These are phyloP conservation scores for Penicillium sp. DNA, from an alignment of 2,329 filamentous ascomycete genomes.

Conservation along the genomic window DNA sequence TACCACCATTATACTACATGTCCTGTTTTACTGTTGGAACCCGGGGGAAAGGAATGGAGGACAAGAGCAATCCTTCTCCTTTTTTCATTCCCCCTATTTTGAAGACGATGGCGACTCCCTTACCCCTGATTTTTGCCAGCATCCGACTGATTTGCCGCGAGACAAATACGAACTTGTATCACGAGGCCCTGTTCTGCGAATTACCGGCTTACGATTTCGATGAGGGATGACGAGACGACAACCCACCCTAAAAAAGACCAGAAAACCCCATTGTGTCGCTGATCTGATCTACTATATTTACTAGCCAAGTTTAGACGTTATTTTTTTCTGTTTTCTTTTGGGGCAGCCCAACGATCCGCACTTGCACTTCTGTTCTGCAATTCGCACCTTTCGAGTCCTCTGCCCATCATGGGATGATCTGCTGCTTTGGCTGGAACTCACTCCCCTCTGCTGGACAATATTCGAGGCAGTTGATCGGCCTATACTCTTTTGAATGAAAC, in stretches of 20 bases:
- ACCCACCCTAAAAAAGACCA: constrained; percentile 37
- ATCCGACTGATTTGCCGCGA: constrained; percentile 43
- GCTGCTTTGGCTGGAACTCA: neutral
- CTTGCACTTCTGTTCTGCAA: constrained; percentile 18
- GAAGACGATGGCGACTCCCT: constrained; percentile 33
- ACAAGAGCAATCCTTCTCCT: constrained; percentile 8
- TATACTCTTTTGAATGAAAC: constrained; percentile 5
- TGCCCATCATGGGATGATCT: neutral
- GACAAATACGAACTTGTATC: constrained; percentile 46
- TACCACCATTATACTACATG: neutral
- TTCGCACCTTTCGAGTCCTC: neutral
- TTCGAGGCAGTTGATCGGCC: neutral
- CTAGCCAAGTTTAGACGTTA: constrained; percentile 44
- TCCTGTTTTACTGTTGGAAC: neutral
- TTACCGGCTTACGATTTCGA: constrained; percentile 49
- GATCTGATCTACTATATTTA: constrained; percentile 25
- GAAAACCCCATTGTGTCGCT: constrained; percentile 41
- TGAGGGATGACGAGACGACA: constrained; percentile 51
- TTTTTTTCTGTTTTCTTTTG: constrained; percentile 31
- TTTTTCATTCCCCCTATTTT: neutral
- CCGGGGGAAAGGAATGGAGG: constrained; percentile 8
- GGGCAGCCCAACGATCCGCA: constrained; percentile 41
- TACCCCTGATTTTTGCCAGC: constrained; percentile 32
- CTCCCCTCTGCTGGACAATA: neutral
- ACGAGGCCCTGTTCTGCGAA: constrained; percentile 42